phyloP scores from a whole-genome alignment of 768 basidiomycete genomes.

The Trametes meyenii region DNA sequence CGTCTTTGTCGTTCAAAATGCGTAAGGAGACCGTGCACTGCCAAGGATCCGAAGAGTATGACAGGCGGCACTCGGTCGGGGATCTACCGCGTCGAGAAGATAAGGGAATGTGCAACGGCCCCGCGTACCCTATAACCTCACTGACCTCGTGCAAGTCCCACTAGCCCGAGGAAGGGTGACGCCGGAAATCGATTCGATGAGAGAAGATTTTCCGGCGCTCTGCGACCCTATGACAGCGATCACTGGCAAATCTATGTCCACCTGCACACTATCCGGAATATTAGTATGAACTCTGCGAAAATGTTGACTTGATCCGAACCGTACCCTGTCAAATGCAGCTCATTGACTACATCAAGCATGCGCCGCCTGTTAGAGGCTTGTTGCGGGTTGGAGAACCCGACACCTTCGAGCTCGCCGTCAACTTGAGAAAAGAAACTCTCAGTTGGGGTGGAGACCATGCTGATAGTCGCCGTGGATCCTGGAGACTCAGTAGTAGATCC shows the following conservation, averaged over 20 bases:
- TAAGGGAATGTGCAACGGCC: not conserved
- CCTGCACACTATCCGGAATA: slow-evolving; percentile 53
- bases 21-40: slow-evolving; percentile 38
- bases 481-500: not conserved
- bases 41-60: slow-evolving; percentile 35
- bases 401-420: slow-evolving; percentile 27
- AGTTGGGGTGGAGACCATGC: not conserved
- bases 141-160: slow-evolving; percentile 77
- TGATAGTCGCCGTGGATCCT: not conserved
- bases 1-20: slow-evolving; percentile 33
- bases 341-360: slow-evolving; percentile 63
- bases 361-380: slow-evolving; percentile 46
- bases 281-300: not conserved
- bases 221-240: slow-evolving; percentile 76
- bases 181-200: slow-evolving; percentile 78
- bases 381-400: slow-evolving; percentile 56
- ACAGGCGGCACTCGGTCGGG: slow-evolving; percentile 41
- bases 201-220: slow-evolving; percentile 75
- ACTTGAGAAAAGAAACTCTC: not conserved
- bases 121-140: not conserved
- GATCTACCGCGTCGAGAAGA: slow-evolving; percentile 29
- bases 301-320: slow-evolving; percentile 1
- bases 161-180: slow-evolving; percentile 68
- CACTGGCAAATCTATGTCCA: slow-evolving; percentile 71
- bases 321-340: slow-evolving; percentile 64